Evolutionary conservation across 139 green algal genomes (phyloP).

Genomic region (Raphidocelis subcapitata): DNA sequence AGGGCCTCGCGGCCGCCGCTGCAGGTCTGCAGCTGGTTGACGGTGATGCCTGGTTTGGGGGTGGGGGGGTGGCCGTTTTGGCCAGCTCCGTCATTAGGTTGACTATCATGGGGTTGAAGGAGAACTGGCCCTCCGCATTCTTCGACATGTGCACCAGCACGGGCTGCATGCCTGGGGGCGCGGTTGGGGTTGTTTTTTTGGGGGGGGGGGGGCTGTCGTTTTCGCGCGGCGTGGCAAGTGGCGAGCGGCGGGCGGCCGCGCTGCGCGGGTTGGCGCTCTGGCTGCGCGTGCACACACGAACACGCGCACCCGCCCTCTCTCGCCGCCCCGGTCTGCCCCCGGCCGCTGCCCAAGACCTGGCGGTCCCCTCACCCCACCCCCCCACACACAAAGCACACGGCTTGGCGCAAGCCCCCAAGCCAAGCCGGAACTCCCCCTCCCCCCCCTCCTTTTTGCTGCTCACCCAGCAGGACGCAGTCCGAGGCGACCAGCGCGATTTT

Average conservation of each 20-base stretch:
- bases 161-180: constrained; percentile 74
- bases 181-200: too few species aligned
- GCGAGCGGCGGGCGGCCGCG: not conserved
- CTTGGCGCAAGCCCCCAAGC: not conserved
- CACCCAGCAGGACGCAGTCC: constrained; percentile 85
- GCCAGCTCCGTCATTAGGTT: constrained; percentile 91
- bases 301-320: not conserved
- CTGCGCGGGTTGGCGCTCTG: too few species aligned
- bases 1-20: constrained; percentile 19
- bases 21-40: constrained; percentile 87
- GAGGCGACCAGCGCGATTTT: constrained; percentile 75
- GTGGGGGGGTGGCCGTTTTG: constrained; percentile 58
- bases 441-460: not conserved
- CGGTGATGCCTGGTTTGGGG: constrained; percentile 74
- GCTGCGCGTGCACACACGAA: not conserved
- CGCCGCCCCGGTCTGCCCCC: too few species aligned
- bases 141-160: constrained; percentile 97
- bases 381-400: too few species aligned
- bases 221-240: not conserved
- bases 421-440: not conserved
- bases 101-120: constrained; percentile 87
- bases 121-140: constrained; percentile 78
- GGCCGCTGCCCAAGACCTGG: not conserved
- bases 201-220: not conserved
- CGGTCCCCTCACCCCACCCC: too few species aligned